These are phyloP conservation scores for Cadophora malorum DNA, from an alignment of 2,329 filamentous ascomycete species.

Conservation along the genomic window DNA sequence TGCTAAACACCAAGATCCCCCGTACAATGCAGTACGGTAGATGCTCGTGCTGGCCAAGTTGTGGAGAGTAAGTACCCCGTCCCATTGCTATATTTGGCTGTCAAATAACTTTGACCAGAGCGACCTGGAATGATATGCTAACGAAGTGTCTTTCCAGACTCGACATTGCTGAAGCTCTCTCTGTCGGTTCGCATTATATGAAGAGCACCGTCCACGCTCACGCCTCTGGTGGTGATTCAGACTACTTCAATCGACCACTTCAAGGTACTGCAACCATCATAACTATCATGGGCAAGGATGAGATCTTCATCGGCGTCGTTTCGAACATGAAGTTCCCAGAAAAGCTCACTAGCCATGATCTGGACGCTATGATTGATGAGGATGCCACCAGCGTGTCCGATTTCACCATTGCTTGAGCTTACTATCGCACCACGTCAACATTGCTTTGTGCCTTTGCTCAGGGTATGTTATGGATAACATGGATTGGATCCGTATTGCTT, in stretches of 20 bases:
- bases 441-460: too few relatives aligned
- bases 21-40: too few relatives aligned
- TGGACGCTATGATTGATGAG: not conserved
- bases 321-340: slow-evolving; percentile 3
- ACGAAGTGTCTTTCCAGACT: slow-evolving; percentile 69
- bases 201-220: slow-evolving; percentile 75
- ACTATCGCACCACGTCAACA: too few relatives aligned
- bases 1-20: too few relatives aligned
- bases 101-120: too few relatives aligned
- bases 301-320: slow-evolving; percentile 13
- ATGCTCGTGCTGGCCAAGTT: too few relatives aligned
- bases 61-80: too few relatives aligned
- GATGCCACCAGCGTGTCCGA: not conserved
- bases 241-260: slow-evolving; percentile 74
- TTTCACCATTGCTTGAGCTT: slow-evolving; percentile 11
- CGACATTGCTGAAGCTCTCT: slow-evolving; percentile 76
- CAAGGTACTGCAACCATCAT: slow-evolving; percentile 54
- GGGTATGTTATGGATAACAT: too few relatives aligned
- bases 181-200: slow-evolving; percentile 66
- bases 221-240: slow-evolving; percentile 67
- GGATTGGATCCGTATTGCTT: too few relatives aligned
- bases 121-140: not conserved
- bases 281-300: slow-evolving; percentile 58
- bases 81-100: too few relatives aligned
- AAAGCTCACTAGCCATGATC: not conserved